These are phyloP conservation scores for Atkinsonella hypoxylon DNA, from an alignment of 2,329 filamentous ascomycete genomes.

Conservation along the genomic window DNA sequence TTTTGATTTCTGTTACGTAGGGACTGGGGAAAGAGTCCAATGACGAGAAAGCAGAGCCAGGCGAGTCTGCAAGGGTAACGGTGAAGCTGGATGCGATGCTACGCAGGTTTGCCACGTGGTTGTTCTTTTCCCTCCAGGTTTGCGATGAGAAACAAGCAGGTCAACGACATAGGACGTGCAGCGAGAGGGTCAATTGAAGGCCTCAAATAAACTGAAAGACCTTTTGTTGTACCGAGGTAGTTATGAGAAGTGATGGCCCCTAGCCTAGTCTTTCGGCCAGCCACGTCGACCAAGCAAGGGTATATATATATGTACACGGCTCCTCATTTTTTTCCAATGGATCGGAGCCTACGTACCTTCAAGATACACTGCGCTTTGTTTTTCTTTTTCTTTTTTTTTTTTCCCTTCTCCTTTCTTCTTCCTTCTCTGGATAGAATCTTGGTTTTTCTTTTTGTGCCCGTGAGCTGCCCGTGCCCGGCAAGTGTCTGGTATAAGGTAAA, in stretches of 20 bases:
- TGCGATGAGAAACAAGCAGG: not conserved
- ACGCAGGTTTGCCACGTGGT: slow-evolving; percentile 4
- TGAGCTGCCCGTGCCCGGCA: too few species aligned
- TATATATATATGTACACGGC: too few species aligned
- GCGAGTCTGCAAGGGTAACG: not conserved
- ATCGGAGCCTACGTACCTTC: too few species aligned
- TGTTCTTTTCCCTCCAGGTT: not conserved
- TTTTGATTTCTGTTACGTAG: not conserved
- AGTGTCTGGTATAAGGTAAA: too few species aligned
- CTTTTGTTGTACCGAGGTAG: not conserved
- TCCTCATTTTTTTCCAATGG: too few species aligned
- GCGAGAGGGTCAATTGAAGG: not conserved
- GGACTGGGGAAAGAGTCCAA: not conserved
- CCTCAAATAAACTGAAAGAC: slow-evolving; percentile 1
- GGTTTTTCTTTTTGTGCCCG: too few species aligned
- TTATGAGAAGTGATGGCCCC: not conserved
- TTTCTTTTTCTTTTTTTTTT: too few species aligned
- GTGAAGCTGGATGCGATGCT: slow-evolving; percentile 3
- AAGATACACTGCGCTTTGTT: not conserved
- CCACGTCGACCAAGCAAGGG: slow-evolving; percentile 1
- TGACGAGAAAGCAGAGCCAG: not conserved
- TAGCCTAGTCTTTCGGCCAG: slow-evolving; percentile 4
- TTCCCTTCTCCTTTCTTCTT: too few species aligned
- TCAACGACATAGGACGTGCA: not conserved
- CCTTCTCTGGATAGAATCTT: too few species aligned